Conservation (phyloP, 441 rosid genomes). For the Corymbia citriodora region DNA sequence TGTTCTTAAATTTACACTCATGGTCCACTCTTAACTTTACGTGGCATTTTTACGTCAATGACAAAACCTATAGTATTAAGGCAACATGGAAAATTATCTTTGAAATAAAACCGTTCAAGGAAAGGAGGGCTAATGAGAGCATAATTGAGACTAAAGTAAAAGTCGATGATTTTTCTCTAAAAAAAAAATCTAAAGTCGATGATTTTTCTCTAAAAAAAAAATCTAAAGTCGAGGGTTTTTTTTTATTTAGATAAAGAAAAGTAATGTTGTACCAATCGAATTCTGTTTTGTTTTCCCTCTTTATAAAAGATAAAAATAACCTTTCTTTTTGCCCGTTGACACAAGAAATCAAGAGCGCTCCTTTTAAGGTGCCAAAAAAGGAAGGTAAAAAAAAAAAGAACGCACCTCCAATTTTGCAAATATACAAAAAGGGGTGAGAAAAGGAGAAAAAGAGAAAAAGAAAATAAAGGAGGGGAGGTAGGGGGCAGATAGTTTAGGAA, state of each 20-base stretch:
- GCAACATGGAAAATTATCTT: too few relatives aligned
- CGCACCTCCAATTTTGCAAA: neutral
- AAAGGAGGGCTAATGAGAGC: neutral
- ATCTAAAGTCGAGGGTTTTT: too few relatives aligned
- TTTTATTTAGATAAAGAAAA: too few relatives aligned
- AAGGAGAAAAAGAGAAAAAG: neutral
- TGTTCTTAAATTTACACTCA: too few relatives aligned
- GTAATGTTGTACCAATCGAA: neutral
- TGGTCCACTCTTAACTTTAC: too few relatives aligned
- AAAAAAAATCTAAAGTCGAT: neutral
- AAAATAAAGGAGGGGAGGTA: neutral
- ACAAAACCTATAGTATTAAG: rapidly evolving
- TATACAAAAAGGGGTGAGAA: neutral
- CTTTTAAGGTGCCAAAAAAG: neutral
- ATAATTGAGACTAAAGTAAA: neutral
- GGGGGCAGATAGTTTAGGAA: neutral
- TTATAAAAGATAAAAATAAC: neutral
- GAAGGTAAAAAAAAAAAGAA: neutral
- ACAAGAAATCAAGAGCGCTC: neutral
- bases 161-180: too few relatives aligned
- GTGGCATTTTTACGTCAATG: too few relatives aligned
- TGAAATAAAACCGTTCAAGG: rapidly evolving
- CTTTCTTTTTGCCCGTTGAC: neutral
- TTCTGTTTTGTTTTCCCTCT: neutral
- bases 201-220: too few relatives aligned